Conservation (phyloP, 805 yeast genomes). For the Kodamaea kakaduensis region DNA sequence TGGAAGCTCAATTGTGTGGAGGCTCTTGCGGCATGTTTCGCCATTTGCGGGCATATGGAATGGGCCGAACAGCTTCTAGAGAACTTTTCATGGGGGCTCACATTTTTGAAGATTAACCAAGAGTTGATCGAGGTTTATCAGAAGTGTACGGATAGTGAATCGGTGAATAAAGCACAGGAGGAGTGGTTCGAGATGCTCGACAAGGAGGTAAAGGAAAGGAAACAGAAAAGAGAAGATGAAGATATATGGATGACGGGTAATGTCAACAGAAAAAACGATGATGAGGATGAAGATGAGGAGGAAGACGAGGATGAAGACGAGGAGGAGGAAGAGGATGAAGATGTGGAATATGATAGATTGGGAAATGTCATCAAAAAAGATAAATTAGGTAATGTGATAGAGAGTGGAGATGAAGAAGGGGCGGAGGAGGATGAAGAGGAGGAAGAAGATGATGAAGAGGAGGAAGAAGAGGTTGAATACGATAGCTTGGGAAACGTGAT, state of each 20-base stretch:
- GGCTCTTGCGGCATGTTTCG: constrained; percentile 95
- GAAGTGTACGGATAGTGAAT: constrained; percentile 74
- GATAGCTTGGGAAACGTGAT: constrained; percentile 25
- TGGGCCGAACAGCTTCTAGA: constrained; percentile 78
- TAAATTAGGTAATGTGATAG: constrained; percentile 12
- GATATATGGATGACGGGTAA: constrained; percentile 82
- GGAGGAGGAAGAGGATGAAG: constrained; percentile 12
- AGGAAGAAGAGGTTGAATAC: constrained; percentile 14
- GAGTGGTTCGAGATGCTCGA: constrained; percentile 70
- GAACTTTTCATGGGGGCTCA: constrained; percentile 92
- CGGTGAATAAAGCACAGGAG: constrained; percentile 68
- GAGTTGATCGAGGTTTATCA: constrained; percentile 75
- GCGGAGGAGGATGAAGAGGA: constrained; percentile 10
- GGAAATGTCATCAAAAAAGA: constrained; percentile 15
- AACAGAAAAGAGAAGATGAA: constrained; percentile 45
- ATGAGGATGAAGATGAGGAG: constrained; percentile 14
- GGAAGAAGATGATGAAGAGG: constrained; percentile 15
- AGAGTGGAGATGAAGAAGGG: constrained; percentile 7
- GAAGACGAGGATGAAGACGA: constrained; percentile 18
- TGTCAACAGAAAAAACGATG: constrained; percentile 49
- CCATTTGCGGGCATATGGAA: constrained; percentile 84
- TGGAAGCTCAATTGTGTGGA: constrained; percentile 96
- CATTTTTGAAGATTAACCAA: constrained; percentile 75
- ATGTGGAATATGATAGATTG: constrained; percentile 11
- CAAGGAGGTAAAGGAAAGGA: constrained; percentile 59